Base-by-base conservation (phyloP, 1,139 yeast species). In the Saccharomycopsis hybrid region DNA sequence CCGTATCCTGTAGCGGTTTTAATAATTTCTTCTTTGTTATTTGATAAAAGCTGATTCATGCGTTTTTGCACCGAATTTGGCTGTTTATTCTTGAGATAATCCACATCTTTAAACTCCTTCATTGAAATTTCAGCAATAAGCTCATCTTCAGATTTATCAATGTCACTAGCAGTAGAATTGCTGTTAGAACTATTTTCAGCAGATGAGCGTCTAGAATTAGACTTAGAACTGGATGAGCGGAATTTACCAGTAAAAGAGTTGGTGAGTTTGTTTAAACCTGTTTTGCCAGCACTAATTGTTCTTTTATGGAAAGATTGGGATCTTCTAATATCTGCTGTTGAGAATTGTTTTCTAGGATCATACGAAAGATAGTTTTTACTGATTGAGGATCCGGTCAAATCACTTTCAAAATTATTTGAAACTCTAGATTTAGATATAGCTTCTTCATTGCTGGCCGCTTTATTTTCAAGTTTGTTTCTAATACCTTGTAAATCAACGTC, bases 1-100 rank as follows among this genome's bases (percentile, higher is more conserved):
- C 95, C 95, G 61, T 86, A 86, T 0, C 95, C 95, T 13, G 69
- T 66, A 0, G 95, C 95, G 0, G 89, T 80, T 58, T 76, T 79
- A 25, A 70, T 62, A 0, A 75, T 68, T 11, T 76, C 71, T 1
- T 76, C 73, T 36, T 73, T 73, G n/a, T n/a, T n/a, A 49, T 64
- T 68, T 55, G 67, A 73, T 55, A 85, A 67, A 40, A 84, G 70
- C 56, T 74, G 73, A 52, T 82, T 83, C 61, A 85, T 83, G 55
- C 94, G 71, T 58, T 78, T 73, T 63, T 85, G 94, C 50, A 86
- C 79, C 0, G 83, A 76, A 8, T 68, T 57, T n/a, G n/a, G n/a
- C 32, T 53, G 54, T 28, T 46, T 46, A 9, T 39, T 35, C 38
- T 44, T 35, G 18, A 52, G 25, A 36, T 52, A 52, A 30, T 52